phyloP scores from a whole-genome alignment of 352 stramenopile genomes.

The Pythium rhizo-oryzae region DNA sequence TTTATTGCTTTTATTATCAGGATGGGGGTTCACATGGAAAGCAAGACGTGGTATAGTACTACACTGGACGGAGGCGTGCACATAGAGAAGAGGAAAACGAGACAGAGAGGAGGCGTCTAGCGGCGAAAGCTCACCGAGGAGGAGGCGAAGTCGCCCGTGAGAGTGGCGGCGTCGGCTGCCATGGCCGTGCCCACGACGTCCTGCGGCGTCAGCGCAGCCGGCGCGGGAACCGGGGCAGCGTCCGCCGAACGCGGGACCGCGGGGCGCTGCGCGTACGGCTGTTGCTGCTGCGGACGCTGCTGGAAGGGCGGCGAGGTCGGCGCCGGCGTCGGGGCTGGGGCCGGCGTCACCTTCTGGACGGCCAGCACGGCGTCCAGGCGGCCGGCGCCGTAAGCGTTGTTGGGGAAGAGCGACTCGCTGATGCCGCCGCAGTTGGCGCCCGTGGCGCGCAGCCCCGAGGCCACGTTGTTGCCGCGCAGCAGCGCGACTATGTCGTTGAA shows the following conservation, averaged over 20 bases:
- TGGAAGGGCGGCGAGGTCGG: slow-evolving; percentile 11
- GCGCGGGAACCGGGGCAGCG: too few species aligned
- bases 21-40: slow-evolving; percentile 4
- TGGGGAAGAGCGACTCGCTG: slow-evolving; percentile 28
- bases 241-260: neutral
- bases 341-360: slow-evolving; percentile 3
- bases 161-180: slow-evolving; percentile 2
- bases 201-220: neutral
- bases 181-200: slow-evolving; percentile 12
- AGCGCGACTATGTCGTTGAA: slow-evolving; percentile 28
- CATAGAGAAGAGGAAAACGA: neutral
- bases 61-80: slow-evolving; percentile 1
- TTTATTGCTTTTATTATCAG: slow-evolving; percentile 7
- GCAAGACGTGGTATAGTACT: neutral
- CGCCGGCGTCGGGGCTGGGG: neutral
- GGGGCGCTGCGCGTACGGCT: neutral
- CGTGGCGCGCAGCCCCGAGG: neutral
- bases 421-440: slow-evolving; percentile 21
- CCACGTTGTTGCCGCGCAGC: slow-evolving; percentile 17
- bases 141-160: slow-evolving; percentile 8
- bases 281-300: slow-evolving; percentile 17
- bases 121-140: slow-evolving; percentile 13
- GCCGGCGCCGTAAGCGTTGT: slow-evolving; percentile 41
- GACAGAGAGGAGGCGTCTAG: neutral
- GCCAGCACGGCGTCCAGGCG: slow-evolving; percentile 30